phyloP scores from a whole-genome alignment of 2,329 filamentous ascomycete species.

The Colletotrichum lini region DNA sequence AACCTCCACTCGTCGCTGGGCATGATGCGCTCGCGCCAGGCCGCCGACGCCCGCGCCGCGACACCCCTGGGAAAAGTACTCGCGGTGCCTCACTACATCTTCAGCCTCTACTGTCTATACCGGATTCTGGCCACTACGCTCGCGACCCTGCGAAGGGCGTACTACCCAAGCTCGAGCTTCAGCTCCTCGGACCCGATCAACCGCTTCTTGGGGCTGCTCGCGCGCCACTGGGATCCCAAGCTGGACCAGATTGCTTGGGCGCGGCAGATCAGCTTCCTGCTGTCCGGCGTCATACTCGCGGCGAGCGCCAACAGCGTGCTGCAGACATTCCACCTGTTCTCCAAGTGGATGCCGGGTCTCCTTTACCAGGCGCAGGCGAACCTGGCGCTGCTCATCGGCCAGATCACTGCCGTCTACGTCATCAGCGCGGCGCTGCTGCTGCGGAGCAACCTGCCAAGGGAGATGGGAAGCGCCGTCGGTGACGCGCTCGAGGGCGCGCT shows the following conservation, averaged over 20 bases:
- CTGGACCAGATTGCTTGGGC: conserved; percentile 88
- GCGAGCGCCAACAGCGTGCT: conserved; percentile 86
- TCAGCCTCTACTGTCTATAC: conserved; percentile 88
- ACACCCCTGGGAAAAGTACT: conserved; percentile 77
- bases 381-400: conserved; percentile 82
- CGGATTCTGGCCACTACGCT: conserved; percentile 81
- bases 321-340: conserved; percentile 88
- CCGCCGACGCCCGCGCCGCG: conserved; percentile 75
- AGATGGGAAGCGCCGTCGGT: conserved; percentile 83
- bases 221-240: conserved; percentile 86
- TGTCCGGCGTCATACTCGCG: conserved; percentile 86
- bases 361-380: conserved; percentile 83
- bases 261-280: conserved; percentile 85
- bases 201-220: conserved; percentile 83
- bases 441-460: conserved; percentile 81
- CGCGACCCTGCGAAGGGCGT: conserved; percentile 74
- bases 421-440: conserved; percentile 85
- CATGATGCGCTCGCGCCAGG: conserved; percentile 73
- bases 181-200: conserved; percentile 86
- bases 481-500: conserved; percentile 84
- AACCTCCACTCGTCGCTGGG: conserved; percentile 77
- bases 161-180: conserved; percentile 64
- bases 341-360: conserved; percentile 80
- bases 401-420: conserved; percentile 88
- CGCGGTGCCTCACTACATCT: conserved; percentile 74